Evolutionary conservation across 306 rosid genomes (phyloP).

Genomic region (Mimosa bimucronata): DNA sequence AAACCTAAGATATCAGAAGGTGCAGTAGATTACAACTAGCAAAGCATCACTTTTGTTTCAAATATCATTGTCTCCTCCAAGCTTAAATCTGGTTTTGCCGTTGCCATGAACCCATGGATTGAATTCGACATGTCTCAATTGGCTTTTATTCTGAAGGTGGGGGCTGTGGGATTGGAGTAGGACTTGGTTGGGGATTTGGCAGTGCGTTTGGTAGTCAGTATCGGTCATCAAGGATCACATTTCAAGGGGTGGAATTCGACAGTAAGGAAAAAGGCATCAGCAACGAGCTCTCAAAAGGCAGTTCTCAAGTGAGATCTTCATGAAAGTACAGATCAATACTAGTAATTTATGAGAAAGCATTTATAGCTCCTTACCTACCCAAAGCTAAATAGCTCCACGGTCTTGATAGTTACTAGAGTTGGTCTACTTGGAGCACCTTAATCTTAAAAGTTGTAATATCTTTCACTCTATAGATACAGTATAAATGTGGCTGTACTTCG

Average conservation of each 20-base stretch:
- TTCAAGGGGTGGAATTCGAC: slow-evolving; percentile 73
- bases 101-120: background rate
- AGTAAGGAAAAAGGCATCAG: slow-evolving; percentile 45
- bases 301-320: slow-evolving; percentile 43
- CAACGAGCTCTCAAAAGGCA: slow-evolving; percentile 42
- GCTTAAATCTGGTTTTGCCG: background rate
- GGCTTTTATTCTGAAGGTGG: slow-evolving; percentile 68
- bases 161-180: slow-evolving; percentile 97
- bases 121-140: background rate
- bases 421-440: background rate
- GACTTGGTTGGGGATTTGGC: slow-evolving; percentile 99
- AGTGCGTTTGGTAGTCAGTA: slow-evolving; percentile 88
- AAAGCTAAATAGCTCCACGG: background rate
- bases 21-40: background rate
- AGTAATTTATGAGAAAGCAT: background rate
- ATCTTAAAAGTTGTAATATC: slow-evolving; percentile 15
- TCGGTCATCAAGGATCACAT: slow-evolving; percentile 67
- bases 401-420: background rate
- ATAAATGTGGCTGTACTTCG: slow-evolving; percentile 6
- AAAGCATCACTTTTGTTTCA: background rate
- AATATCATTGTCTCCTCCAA: slow-evolving; percentile 5
- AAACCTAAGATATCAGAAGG: background rate
- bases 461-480: slow-evolving; percentile 1
- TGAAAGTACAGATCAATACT: slow-evolving; percentile 29
- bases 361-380: slow-evolving; percentile 9